Conservation (phyloP, 257 asterid genomes). For the Jasminum sambac region DNA sequence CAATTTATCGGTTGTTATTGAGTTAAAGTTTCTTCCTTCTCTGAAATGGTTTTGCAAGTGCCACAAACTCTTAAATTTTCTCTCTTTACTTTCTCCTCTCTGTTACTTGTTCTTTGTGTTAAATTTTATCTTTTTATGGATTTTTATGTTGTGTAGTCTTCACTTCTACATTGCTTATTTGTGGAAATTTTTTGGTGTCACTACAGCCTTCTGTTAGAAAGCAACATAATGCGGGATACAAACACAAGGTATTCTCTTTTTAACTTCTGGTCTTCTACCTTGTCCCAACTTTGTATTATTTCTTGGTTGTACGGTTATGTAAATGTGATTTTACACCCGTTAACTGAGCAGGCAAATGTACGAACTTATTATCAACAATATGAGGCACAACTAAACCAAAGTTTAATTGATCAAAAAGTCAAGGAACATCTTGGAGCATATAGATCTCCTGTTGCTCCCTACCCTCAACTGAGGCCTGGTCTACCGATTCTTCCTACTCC, state of each 20-base stretch:
- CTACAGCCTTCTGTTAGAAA: conserved; percentile 97
- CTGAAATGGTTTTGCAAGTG: not conserved
- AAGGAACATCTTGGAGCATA: conserved; percentile 94
- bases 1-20: not conserved
- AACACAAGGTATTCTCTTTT: conserved; percentile 70
- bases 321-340: conserved; percentile 10
- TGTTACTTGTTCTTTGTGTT: not conserved
- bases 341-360: conserved; percentile 75
- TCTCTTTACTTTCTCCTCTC: not conserved
- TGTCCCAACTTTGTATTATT: not conserved
- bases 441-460: conserved; percentile 73
- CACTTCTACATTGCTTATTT: not conserved
- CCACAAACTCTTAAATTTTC: not conserved
- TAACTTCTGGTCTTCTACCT: not conserved
- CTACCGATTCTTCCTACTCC: conserved; percentile 58
- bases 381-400: conserved; percentile 94
- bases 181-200: conserved; percentile 20
- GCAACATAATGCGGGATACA: conserved; percentile 96
- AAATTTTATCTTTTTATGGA: not conserved
- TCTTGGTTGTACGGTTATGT: not conserved
- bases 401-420: conserved; percentile 88
- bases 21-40: too few species aligned
- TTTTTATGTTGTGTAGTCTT: not conserved
- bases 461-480: conserved; percentile 67
- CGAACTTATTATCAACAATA: conserved; percentile 86